Evolutionary conservation across 106 monocot species (phyloP).

Genomic region (Dendrobium catenatum): DNA sequence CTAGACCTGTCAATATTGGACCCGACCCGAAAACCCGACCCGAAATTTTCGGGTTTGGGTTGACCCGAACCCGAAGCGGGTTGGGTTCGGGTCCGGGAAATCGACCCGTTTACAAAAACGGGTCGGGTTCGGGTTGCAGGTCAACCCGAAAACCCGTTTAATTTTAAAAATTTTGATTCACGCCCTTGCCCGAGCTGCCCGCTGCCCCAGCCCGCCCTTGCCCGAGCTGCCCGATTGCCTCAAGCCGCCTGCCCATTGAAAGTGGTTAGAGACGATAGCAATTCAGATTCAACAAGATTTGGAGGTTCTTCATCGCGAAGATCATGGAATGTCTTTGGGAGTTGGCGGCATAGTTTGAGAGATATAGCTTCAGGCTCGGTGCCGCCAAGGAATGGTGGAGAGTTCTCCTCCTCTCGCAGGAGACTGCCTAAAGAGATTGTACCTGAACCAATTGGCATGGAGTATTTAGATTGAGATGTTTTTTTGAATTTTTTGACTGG

Average conservation of each 20-base stretch:
- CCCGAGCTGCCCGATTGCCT: too few species aligned
- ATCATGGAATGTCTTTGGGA: constrained; percentile 69
- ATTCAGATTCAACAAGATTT: constrained; percentile 30
- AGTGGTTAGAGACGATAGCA: constrained; percentile 63
- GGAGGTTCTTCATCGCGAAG: constrained; percentile 46
- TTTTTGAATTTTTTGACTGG: not conserved
- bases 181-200: too few species aligned
- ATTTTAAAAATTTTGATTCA: too few species aligned
- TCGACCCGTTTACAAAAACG: too few species aligned
- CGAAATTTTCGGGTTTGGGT: too few species aligned
- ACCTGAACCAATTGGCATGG: constrained; percentile 43
- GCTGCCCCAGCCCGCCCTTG: too few species aligned
- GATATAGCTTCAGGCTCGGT: constrained; percentile 22
- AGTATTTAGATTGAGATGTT: constrained; percentile 20
- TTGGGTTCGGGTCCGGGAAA: too few species aligned
- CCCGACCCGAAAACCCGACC: too few species aligned
- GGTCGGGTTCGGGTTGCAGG: too few species aligned
- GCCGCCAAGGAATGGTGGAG: constrained; percentile 32
- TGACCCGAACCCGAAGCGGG: too few species aligned
- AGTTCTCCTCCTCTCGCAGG: constrained; percentile 37
- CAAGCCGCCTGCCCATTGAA: constrained; percentile 11
- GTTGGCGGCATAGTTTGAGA: constrained; percentile 51
- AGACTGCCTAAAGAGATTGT: constrained; percentile 54
- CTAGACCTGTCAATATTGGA: too few species aligned
- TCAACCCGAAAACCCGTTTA: too few species aligned